These are phyloP conservation scores for Lepidium sativum DNA, from an alignment of 345 rosid genomes.

Conservation along the genomic window DNA sequence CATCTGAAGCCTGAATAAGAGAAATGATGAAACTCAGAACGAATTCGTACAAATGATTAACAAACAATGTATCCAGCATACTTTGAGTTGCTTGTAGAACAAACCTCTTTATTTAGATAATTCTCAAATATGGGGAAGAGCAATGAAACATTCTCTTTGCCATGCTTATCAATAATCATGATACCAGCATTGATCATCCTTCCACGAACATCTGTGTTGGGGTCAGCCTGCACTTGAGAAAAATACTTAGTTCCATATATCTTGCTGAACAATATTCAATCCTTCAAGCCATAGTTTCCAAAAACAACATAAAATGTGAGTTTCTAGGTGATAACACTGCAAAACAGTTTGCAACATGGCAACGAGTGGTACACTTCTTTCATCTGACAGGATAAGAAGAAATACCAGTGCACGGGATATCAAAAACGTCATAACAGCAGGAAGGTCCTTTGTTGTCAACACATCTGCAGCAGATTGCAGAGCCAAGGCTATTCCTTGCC, in stretches of 20 bases:
- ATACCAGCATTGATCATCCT: slow-evolving; percentile 97
- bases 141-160: slow-evolving; percentile 80
- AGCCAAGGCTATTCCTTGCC: slow-evolving; percentile 93
- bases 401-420: slow-evolving; percentile 92
- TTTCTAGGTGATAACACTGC: neutral
- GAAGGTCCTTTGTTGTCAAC: slow-evolving; percentile 87
- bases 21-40: slow-evolving; percentile 9
- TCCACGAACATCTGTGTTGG: slow-evolving; percentile 96
- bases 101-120: slow-evolving; percentile 86
- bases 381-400: slow-evolving; percentile 10
- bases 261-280: neutral
- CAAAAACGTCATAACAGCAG: slow-evolving; percentile 91
- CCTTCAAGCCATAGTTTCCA: neutral
- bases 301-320: neutral
- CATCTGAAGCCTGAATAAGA: slow-evolving; percentile 69
- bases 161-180: slow-evolving; percentile 88
- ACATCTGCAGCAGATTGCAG: slow-evolving; percentile 90
- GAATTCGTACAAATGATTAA: neutral
- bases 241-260: neutral
- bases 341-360: slow-evolving; percentile 6
- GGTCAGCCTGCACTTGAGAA: slow-evolving; percentile 68
- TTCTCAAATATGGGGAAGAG: slow-evolving; percentile 94
- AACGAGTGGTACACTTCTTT: neutral
- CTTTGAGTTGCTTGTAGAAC: slow-evolving; percentile 12
- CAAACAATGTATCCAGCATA: neutral